Conservation (phyloP, 345 rosid species). For the Aquilaria sinensis region DNA sequence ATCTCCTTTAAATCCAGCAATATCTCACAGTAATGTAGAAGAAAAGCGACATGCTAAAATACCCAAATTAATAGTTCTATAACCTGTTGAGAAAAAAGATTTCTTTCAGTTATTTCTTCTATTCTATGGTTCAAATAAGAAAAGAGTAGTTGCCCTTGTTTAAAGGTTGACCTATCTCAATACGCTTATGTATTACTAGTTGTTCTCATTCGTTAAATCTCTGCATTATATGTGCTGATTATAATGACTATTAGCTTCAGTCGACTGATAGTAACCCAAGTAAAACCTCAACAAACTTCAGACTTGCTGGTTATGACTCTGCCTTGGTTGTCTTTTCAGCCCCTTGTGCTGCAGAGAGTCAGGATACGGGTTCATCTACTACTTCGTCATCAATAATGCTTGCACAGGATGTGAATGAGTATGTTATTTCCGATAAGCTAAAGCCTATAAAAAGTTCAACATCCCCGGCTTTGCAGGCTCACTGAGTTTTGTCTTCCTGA, state of each 20-base stretch:
- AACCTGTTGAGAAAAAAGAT: too few species aligned
- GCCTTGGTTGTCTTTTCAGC: constrained; percentile 27
- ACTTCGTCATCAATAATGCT: constrained; percentile 54
- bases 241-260: background rate
- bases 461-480: background rate
- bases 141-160: too few species aligned
- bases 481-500: constrained; percentile 22
- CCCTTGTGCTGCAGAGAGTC: constrained; percentile 79
- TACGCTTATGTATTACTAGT: background rate
- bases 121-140: too few species aligned
- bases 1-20: too few species aligned
- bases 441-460: too few species aligned
- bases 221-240: background rate
- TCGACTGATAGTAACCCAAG: background rate
- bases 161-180: too few species aligned
- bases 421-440: constrained; percentile 20
- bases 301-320: constrained; percentile 7
- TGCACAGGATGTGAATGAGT: constrained; percentile 77
- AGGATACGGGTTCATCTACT: constrained; percentile 73
- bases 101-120: too few species aligned
- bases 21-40: too few species aligned
- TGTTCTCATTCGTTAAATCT: background rate
- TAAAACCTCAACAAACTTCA: background rate
- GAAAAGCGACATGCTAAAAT: too few species aligned
- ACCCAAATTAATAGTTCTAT: too few species aligned